phyloP scores from a whole-genome alignment of 148 eudicot genomes.

The Silene latifolia region DNA sequence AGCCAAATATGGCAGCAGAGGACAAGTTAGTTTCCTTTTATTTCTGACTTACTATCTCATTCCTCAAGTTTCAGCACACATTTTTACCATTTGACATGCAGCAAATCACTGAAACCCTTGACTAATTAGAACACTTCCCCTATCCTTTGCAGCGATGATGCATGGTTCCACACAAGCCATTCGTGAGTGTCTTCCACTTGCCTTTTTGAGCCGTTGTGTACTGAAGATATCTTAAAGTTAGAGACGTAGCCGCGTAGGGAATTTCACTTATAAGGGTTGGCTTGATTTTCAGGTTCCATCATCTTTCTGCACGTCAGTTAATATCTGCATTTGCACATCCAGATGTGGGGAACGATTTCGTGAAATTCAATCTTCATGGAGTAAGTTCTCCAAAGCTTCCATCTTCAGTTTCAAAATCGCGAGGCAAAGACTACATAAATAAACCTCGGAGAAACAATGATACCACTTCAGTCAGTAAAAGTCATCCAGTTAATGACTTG shows the following conservation, averaged over 20 bases:
- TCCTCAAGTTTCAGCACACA: neutral
- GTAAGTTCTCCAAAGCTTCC: slow-evolving; percentile 51
- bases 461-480: slow-evolving; percentile 20
- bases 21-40: slow-evolving; percentile 40
- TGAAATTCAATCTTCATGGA: slow-evolving; percentile 25
- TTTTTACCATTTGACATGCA: neutral
- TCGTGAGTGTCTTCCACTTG: slow-evolving; percentile 34
- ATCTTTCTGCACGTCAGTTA: slow-evolving; percentile 42
- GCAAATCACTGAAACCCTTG: neutral
- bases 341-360: slow-evolving; percentile 27
- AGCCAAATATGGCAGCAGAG: slow-evolving; percentile 28
- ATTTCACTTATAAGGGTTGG: neutral
- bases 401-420: slow-evolving; percentile 52
- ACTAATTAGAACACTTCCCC: slow-evolving; percentile 10
- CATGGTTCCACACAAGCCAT: slow-evolving; percentile 58
- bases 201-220: neutral
- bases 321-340: slow-evolving; percentile 44
- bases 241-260: neutral
- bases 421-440: slow-evolving; percentile 50
- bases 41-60: slow-evolving; percentile 2
- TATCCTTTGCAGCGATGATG: slow-evolving; percentile 50
- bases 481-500: slow-evolving; percentile 38
- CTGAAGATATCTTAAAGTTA: neutral
- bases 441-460: slow-evolving; percentile 27
- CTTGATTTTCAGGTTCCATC: slow-evolving; percentile 53